Evolutionary conservation across 257 asterid genomes (phyloP), one percentile per base, ranked within the genome.

Genomic region (Prunella vulgaris): DNA sequence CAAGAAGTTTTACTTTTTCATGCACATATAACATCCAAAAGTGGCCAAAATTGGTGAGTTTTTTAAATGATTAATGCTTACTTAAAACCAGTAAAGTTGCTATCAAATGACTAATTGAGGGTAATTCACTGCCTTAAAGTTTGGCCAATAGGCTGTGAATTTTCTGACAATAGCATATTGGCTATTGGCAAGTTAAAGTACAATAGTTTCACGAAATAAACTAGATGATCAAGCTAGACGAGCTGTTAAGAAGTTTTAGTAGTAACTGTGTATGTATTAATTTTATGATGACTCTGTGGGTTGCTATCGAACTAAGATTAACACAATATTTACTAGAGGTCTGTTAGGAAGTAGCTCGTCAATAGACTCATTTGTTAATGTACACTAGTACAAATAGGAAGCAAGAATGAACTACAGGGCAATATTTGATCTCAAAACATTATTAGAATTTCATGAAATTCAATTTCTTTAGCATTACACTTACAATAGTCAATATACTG

Each of bases 1-100:
- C 8, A 33, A 42, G 27, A 33, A 4, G 35, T 63, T 28, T 20
- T 15, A 15, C 40, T 1, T 69, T 63, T 64, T 58, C 25, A 15
- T 44, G 13, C 12, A 3, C 46, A 6, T 33, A 15, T 15, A 42
- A 54, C 58, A 57, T 17, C 57, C 5, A 62, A 68, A 62, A 27
- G 60, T 72, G 38, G 60, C 71, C 60, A 33, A 51, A 38, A 48
- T 64, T 5, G 37, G 53, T 69, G 42, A 30, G 59, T n/a, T n/a
- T n/a, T n/a, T n/a, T n/a, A n/a, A n/a, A n/a, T n/a, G n/a, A n/a
- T n/a, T 60, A 70, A 27, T 46, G 40, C 60, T 60, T 70, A 56
- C 42, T 40, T 59, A n/a, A 22, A 40, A 71, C n/a, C 51, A 56
- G 74, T 64, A 57, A 59, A 7, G 10, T 20, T 9, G 40, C 66